phyloP scores from a whole-genome alignment of 148 eudicot species.

The Fallopia convolvulus region DNA sequence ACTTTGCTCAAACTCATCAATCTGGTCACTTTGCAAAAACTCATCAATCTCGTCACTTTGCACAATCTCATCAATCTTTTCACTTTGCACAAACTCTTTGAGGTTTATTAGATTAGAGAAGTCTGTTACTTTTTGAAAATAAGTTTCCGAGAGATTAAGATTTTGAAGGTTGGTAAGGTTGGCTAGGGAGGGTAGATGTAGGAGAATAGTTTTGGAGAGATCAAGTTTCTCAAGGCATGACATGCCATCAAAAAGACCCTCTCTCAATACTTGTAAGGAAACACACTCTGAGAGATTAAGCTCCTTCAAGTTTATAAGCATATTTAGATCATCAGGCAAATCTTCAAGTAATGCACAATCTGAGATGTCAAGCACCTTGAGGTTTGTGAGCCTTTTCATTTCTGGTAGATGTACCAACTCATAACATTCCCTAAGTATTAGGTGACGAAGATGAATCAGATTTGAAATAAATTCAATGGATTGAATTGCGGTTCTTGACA shows the following conservation, averaged over 20 bases:
- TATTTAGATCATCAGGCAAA: not conserved
- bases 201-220: not conserved
- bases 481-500: not conserved
- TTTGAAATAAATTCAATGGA: not conserved
- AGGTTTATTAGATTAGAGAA: not conserved
- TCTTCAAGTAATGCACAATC: not conserved
- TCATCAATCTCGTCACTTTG: too few species aligned
- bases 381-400: not conserved
- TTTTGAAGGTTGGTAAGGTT: not conserved
- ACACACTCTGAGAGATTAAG: not conserved
- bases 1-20: too few species aligned
- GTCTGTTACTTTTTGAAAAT: not conserved
- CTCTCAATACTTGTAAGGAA: not conserved
- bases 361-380: not conserved
- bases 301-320: not conserved
- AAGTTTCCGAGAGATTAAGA: not conserved
- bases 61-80: too few species aligned
- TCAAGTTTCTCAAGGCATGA: conserved; percentile 2
- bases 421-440: not conserved
- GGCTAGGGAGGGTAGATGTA: not conserved
- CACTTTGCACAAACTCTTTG: not conserved
- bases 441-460: not conserved
- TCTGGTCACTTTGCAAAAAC: too few species aligned
- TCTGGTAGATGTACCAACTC: not conserved
- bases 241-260: not conserved